Conservation (phyloP, 1,284 basidiomycete genomes). For the Jaminaea rosea region DNA sequence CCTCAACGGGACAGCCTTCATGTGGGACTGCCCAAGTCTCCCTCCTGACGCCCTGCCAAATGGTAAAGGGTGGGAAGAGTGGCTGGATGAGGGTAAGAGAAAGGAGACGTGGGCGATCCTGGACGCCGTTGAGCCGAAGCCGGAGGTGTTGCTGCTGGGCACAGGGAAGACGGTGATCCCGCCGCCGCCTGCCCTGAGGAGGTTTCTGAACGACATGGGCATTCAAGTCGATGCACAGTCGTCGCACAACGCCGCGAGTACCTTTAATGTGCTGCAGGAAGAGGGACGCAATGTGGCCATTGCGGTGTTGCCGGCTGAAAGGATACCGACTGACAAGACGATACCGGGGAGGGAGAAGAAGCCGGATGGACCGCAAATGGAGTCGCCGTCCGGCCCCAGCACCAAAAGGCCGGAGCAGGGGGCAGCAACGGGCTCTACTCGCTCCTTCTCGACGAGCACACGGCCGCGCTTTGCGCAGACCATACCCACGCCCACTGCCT, state of each 20-base stretch:
- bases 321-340: background rate
- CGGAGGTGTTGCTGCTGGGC: slow-evolving; percentile 77
- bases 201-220: slow-evolving; percentile 66
- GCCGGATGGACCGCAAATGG: too few relatives aligned
- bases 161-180: slow-evolving; percentile 68
- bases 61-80: slow-evolving; percentile 52
- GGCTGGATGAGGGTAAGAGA: slow-evolving; percentile 55
- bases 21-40: slow-evolving; percentile 74
- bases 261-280: slow-evolving; percentile 82
- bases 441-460: too few relatives aligned
- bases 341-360: too few relatives aligned
- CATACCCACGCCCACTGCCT: slow-evolving; percentile 49
- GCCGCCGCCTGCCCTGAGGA: slow-evolving; percentile 61
- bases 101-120: slow-evolving; percentile 20
- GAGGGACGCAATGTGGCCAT: slow-evolving; percentile 85
- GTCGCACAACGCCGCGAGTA: slow-evolving; percentile 77
- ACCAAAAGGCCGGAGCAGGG: background rate
- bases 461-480: too few relatives aligned
- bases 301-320: slow-evolving; percentile 61
- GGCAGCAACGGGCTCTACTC: background rate
- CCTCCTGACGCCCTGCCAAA: slow-evolving; percentile 44
- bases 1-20: slow-evolving; percentile 66
- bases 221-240: slow-evolving; percentile 83
- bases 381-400: background rate
- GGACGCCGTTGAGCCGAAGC: slow-evolving; percentile 23